Base-by-base conservation (phyloP, 2,329 filamentous ascomycete genomes). In the Chaetomium sp. region DNA sequence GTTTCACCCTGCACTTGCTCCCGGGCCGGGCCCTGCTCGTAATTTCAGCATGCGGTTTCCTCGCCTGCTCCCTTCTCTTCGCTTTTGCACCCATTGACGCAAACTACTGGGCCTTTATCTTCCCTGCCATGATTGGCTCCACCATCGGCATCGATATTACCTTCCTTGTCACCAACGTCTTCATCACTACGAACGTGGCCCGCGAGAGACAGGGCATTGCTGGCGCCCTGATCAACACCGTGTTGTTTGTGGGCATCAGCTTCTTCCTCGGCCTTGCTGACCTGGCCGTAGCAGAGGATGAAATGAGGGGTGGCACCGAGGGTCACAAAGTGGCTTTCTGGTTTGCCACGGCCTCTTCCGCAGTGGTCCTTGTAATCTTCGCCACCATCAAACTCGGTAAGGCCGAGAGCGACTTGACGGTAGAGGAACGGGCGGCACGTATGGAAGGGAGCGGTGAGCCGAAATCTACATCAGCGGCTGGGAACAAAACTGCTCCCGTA, bases 81-180 rank as follows among this genome's bases (percentile, higher is more conserved):
- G 88, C 89, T 8, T 71, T 90, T 12, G 82, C 88, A 21, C 89
- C 89, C 0, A 73, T 78, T 1, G 81, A 86, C 64, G 82, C 81
- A 2, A 83, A 85, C 53, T 90, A 90, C 79, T 94, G 90, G 91
- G 84, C 87, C 0, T 93, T 85, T 71, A 81, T 91, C 25, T 92
- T 93, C 72, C 88, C 90, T 0, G 79, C 85, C 61, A 90, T 90
- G 87, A 74, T 89, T 3, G 85, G 87, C 67, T 83, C 83, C 13
- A 93, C 90, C 0, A 80, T 93, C 38, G 90, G 88, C 21, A 87
- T 93, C 65, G 91, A 94, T 72, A 86, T 93, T 62, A 87, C 86
- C 7, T 93, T 89, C 77, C 92, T 89, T 72, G 84, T 93, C 1
- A 85, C 87, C 21, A 93, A 90, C 71, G 84, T 93, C 65, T 93